Base-by-base conservation (phyloP, 1,139 yeast species). In the Geotrichum carabidarum region DNA sequence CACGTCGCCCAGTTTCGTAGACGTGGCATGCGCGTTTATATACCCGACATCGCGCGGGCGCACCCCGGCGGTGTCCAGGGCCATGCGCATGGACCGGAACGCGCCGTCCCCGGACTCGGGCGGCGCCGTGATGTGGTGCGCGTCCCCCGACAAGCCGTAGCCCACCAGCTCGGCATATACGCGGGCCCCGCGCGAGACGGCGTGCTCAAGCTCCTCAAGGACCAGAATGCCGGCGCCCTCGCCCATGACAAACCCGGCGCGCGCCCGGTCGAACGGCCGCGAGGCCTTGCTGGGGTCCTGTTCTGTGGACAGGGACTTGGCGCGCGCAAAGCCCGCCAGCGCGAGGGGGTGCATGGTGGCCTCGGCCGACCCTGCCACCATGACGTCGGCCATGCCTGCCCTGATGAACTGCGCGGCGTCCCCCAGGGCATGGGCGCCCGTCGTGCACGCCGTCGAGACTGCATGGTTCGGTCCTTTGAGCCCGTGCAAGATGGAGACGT, bases 11-110 rank as follows among this genome's bases (percentile, higher is more conserved):
- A 91, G 74, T 7, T 75, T 73, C 0, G 99, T 94, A 0, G 96
- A 87, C 0, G 99, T 94, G 0, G 99, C 99, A 70, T 94, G 99
- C 1, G 99, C 98, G 70, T 94, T 94, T 51, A 94, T 77, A 65
- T 90, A 93, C 52, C 79, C 89, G 8, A 93, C 74, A 4, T 79
- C 73, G 1, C 65, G 51, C 0, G 82, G 76, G 1, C 65, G 63
- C 1, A 79, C 59, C 0, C 68, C 67, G 0, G 85, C 83, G 38
- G 77, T 73, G 27, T 71, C 68, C 18, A 91, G 62, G 0, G 98
- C 95, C 78, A 80, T 79, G 52, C 75, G 71, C 96, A 94, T 93
- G 4, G 98, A 84, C 58, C 86, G 74, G 58, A 70, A 76, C 0
- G 98, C 98, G 4, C 99, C 99, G 47, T 79, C 78, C 1, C 98